Percentiles rank a stretch among this genome's conserved stretches.
Conservation (phyloP, 1,139 yeast species). For the Candida sojae region DNA sequence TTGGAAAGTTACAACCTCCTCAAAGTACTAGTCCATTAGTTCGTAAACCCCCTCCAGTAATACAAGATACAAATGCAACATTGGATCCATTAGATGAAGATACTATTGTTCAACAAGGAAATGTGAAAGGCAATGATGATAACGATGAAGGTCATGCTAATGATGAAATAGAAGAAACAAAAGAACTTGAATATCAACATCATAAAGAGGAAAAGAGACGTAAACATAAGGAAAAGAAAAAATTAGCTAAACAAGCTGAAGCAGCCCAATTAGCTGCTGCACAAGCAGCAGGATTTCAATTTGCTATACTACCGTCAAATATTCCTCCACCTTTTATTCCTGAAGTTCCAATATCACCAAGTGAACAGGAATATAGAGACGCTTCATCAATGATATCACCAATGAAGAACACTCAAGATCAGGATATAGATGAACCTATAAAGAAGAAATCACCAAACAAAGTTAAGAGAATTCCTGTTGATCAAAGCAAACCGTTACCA, state of each 20-base stretch:
- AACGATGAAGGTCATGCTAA: slow-evolving; percentile 10
- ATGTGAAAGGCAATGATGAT: not conserved
- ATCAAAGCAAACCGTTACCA: slow-evolving; percentile 10
- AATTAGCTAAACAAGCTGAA: slow-evolving; percentile 21
- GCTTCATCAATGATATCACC: slow-evolving; percentile 1
- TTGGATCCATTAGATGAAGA: not conserved
- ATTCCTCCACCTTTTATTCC: slow-evolving; percentile 14
- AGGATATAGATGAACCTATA: slow-evolving; percentile 1
- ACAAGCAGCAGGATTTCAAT: slow-evolving; percentile 19
- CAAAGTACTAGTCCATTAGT: not conserved
- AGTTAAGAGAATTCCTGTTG: slow-evolving; percentile 5
- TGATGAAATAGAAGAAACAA: slow-evolving; percentile 11
- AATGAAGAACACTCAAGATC: not conserved
- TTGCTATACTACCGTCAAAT: slow-evolving; percentile 18
- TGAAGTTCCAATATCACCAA: slow-evolving; percentile 2
- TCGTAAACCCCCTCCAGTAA: not conserved
- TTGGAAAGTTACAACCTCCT: slow-evolving; percentile 2
- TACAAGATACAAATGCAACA: not conserved
- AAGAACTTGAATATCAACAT: slow-evolving; percentile 8
- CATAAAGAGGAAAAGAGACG: slow-evolving; percentile 13
- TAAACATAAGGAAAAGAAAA: slow-evolving; percentile 13
- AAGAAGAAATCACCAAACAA: slow-evolving; percentile 5
- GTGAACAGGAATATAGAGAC: not conserved
- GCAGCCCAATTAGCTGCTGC: slow-evolving; percentile 26
- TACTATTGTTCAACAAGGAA: not conserved